phyloP scores from a whole-genome alignment of 106 monocot genomes.

The Xerophyta viscosa region DNA sequence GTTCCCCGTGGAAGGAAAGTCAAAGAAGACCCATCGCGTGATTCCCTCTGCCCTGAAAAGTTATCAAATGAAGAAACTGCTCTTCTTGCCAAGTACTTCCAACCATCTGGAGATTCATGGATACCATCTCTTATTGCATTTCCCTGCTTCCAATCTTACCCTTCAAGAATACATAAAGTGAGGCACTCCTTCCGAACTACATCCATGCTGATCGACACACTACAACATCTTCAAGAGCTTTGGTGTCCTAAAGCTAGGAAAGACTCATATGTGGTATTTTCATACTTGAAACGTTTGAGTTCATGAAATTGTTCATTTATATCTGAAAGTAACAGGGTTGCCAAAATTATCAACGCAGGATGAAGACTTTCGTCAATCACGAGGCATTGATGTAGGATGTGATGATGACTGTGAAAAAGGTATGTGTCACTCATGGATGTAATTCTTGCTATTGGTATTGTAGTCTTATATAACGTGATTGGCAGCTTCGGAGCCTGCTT shows the following conservation, averaged over 20 bases:
- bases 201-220: conserved; percentile 65
- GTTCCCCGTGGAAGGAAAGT: conserved; percentile 49
- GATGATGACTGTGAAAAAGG: conserved; percentile 22
- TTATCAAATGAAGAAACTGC: conserved; percentile 48
- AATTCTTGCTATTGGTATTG: not conserved
- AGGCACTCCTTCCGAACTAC: conserved; percentile 71
- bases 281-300: not conserved
- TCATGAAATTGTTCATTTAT: no score
- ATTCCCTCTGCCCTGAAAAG: conserved; percentile 28
- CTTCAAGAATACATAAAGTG: conserved; percentile 55
- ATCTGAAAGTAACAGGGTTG: not conserved
- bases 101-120: conserved; percentile 32
- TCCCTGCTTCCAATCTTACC: conserved; percentile 72
- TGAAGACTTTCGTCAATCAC: not conserved
- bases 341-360: not conserved
- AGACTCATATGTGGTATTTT: conserved; percentile 20
- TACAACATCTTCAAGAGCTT: conserved; percentile 59
- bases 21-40: conserved; percentile 15
- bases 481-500: no score
- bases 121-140: conserved; percentile 90
- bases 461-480: no score
- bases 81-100: conserved; percentile 61
- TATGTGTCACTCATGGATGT: conserved; percentile 8
- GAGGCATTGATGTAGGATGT: not conserved
- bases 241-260: conserved; percentile 25